Percentiles rank a stretch among this genome's conserved stretches.
These are phyloP conservation scores for Uronychia setigera DNA, from an alignment of 73 alveolate genomes.

Conservation along the genomic window DNA sequence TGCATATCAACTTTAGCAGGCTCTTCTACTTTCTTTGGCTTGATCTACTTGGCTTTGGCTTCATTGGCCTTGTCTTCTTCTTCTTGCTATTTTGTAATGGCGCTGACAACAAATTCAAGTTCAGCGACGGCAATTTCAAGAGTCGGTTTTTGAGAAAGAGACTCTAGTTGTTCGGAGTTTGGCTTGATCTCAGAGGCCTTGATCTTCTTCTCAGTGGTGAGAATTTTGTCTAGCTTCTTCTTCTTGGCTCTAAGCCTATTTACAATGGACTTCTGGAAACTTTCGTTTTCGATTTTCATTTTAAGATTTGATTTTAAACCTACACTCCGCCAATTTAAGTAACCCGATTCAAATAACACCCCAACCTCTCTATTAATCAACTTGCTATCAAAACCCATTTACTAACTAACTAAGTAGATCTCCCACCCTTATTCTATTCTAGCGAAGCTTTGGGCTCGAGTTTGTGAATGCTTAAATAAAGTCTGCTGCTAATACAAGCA, in stretches of 20 bases:
- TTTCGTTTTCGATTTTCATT: background rate
- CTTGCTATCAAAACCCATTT: background rate
- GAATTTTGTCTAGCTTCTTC: constrained; percentile 56
- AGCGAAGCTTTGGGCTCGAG: too few relatives aligned
- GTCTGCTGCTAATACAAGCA: too few relatives aligned
- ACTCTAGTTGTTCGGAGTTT: constrained; percentile 33
- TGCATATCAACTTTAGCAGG: background rate
- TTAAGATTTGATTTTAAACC: background rate
- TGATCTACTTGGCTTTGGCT: background rate
- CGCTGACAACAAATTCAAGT: background rate
- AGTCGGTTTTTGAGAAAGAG: background rate
- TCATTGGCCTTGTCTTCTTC: background rate
- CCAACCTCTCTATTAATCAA: too few relatives aligned
- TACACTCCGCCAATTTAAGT: background rate
- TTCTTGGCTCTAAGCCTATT: constrained; percentile 48
- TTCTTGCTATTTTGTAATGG: background rate
- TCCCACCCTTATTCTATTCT: too few relatives aligned
- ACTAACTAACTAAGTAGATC: background rate
- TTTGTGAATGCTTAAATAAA: too few relatives aligned
- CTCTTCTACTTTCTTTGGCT: background rate
- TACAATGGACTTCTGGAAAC: constrained; percentile 27
- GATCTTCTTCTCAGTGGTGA: constrained; percentile 26
- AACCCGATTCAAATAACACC: background rate
- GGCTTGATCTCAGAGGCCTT: constrained; percentile 48
- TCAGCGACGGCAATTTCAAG: background rate